Evolutionary conservation across 2,329 filamentous ascomycete genomes (phyloP), one percentile per base, ranked within the genome.

Genomic region (Atkinsonella texensis): DNA sequence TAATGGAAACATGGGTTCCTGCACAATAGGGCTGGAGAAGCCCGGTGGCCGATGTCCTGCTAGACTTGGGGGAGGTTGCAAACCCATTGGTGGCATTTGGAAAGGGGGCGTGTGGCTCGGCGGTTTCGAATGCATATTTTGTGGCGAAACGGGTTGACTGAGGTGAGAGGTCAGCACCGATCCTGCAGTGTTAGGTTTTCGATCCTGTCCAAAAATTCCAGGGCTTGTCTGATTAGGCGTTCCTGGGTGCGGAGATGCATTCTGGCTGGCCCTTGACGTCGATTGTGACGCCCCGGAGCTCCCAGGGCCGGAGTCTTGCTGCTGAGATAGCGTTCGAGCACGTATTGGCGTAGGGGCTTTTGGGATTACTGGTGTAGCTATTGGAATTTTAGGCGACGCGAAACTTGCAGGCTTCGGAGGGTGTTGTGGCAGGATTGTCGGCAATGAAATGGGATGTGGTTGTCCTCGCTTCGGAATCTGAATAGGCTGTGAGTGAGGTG

Each of bases 321-420:
- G 89, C 56, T 94, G 88, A 9, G 89, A 93, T 46, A 80, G 70
- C 54, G 90, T 87, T 51, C 88, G 83, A 39, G 83, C 78, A 55
- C 86, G 85, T 57, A 82, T 84, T 9, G 89, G 87, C 12, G 87
- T 90, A 5, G 89, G 83, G 18, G 84, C 83, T 65, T 95, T 95
- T 12, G 89, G 83, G 46, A 95, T 70, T 28, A 82, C 84, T 8
- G 93, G 91, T 35, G 87, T 93, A 10, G 87, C 85, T 54, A 88
- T 75, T 31, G 84, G 73, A 48, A 91, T 79, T 63, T 89, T 87
- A 8, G 91, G 91, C 15, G 91, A 96, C 46, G 82, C 80, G 56
- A 84, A 76, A 53, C 71, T 75, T 33, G 78, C 72, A 50, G 75
- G 70, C 53, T 75, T 75, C 46, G 77, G 67, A 45, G 78, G 74